phyloP scores from a whole-genome alignment of 129 eudicot genomes.

The Helichrysum umbraculigerum region DNA sequence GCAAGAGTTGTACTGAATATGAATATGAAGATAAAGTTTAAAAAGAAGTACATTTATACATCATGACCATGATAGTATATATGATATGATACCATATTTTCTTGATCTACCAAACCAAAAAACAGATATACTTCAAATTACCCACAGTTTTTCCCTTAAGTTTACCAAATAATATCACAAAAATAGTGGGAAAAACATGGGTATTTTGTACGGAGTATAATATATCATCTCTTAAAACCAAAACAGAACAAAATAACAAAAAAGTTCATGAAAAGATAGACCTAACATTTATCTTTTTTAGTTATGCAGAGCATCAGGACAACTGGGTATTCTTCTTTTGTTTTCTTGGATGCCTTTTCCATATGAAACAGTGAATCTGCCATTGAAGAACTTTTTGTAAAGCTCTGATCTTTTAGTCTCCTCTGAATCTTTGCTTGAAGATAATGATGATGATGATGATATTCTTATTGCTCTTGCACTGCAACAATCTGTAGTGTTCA shows the following conservation, averaged over 20 bases:
- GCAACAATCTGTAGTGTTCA: constrained; percentile 24
- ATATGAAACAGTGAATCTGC: constrained; percentile 24
- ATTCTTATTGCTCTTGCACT: constrained; percentile 54
- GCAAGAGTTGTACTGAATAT: constrained; percentile 6
- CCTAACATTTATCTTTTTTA: constrained; percentile 16
- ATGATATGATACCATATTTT: constrained; percentile 26
- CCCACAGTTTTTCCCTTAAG: constrained; percentile 68
- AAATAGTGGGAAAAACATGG: constrained; percentile 62
- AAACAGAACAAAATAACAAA: neutral
- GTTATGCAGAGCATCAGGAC: constrained; percentile 98
- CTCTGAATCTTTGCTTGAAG: constrained; percentile 27
- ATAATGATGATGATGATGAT: constrained; percentile 17
- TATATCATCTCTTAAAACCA: constrained; percentile 16
- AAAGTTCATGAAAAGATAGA: neutral
- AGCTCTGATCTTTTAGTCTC: constrained; percentile 38
- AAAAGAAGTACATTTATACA: neutral
- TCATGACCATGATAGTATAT: neutral
- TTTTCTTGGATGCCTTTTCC: constrained; percentile 43
- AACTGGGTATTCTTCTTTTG: constrained; percentile 82
- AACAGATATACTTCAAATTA: constrained; percentile 57
- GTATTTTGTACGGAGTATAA: constrained; percentile 49
- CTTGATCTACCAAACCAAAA: constrained; percentile 35
- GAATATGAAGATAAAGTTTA: neutral
- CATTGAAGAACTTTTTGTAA: constrained; percentile 50
- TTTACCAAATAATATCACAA: constrained; percentile 21